Base-by-base conservation (phyloP, 2,329 filamentous ascomycete genomes). In the Malbranchea zuffiana region DNA sequence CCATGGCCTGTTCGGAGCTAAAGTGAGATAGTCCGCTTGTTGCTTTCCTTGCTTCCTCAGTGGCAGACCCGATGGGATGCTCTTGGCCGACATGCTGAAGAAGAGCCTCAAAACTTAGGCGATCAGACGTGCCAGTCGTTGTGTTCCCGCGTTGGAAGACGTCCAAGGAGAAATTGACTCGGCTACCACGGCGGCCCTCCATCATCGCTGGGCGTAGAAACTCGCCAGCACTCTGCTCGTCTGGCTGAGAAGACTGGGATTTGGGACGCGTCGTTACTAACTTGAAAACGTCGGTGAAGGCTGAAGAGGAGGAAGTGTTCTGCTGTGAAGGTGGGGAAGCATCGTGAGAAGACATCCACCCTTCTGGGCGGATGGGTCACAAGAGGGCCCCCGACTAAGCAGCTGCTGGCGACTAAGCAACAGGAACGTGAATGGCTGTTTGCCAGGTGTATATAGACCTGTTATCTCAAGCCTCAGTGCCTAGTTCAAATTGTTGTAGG, bases 341-440 rank as follows among this genome's bases (percentile, higher is more conserved):
- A 61, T 64, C 58, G 47, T 61, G 60, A 51, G 59, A 52, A 59
- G 56, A 57, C 60, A 64, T 62, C 50, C 59, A 55, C 51, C 44
- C 47, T 42, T 13, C 16, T 13, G 37, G 37, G 37, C 17, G 18
- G 29, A 39, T 28, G 36, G 29, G 15, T n/a, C n/a, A n/a, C n/a
- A n/a, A n/a, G n/a, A n/a, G n/a, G n/a, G n/a, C n/a, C n/a, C n/a
- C n/a, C n/a, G n/a, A n/a, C n/a, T n/a, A n/a, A 12, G 17, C 17
- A 12, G 6, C 7, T 6, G 8, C 24, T 17, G 36, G 5, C 35
- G 36, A 39, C 30, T 39, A 39, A 32, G 29, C 21, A 21, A 23
- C 24, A 18, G 24, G n/a, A n/a, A n/a, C n/a, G 36, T 37, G 26
- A 31, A 31, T 37, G 19, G 20, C 19, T 19, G 36, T 15, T 33